phyloP scores from a whole-genome alignment of 495 filamentous ascomycete genomes.

The Stereocaulon alpinum region DNA sequence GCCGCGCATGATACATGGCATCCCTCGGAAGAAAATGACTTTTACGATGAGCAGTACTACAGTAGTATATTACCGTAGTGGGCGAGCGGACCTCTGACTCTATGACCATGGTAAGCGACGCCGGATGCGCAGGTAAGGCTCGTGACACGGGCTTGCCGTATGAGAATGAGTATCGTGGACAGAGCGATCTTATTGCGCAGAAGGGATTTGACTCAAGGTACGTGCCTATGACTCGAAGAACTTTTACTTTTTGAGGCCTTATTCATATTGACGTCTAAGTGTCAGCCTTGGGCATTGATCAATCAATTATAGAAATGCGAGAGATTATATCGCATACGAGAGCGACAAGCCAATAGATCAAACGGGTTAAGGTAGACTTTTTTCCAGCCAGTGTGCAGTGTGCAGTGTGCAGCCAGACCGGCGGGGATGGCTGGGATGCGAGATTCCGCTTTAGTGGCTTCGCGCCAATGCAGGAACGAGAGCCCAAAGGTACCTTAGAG shows the following conservation, averaged over 20 bases:
- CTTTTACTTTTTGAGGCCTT: not conserved
- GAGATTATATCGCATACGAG: not conserved
- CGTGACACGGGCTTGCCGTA: not conserved
- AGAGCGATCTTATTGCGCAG: not conserved
- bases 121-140: slow-evolving; percentile 1
- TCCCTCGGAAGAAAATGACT: not conserved
- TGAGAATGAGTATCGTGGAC: not conserved
- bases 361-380: not conserved
- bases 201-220: not conserved
- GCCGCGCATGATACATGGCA: not conserved
- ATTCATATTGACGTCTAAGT: not conserved
- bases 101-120: not conserved
- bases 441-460: slow-evolving; percentile 10
- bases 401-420: not conserved
- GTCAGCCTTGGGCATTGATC: slow-evolving; percentile 5
- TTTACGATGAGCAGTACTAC: not conserved
- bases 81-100: not conserved
- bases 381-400: not conserved
- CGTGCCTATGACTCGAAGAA: not conserved
- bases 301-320: not conserved
- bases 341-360: not conserved
- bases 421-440: not conserved
- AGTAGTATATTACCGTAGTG: too few species aligned
- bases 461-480: slow-evolving; percentile 9
- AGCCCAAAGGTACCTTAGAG: not conserved